Evolutionary conservation across 177 flowering plant genomes (phyloP).

Genomic region (Vitis hybrid): DNA sequence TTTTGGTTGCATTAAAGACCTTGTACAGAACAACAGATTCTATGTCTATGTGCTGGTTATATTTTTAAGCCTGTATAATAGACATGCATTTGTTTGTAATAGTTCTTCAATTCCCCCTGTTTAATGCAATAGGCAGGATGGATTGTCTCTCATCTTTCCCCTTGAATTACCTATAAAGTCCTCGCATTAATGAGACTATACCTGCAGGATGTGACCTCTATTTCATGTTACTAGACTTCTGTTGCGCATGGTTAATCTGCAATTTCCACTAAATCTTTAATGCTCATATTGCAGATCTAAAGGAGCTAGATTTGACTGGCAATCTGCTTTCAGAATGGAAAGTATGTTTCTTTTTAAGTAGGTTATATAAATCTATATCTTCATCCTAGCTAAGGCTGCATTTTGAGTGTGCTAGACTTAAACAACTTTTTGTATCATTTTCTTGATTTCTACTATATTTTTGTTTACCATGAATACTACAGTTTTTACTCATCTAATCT

Average conservation of each 20-base stretch:
- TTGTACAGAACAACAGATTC: no score
- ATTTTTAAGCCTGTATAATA: no score
- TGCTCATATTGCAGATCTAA: conserved; percentile 58
- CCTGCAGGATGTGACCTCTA: background rate
- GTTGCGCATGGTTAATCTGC: background rate
- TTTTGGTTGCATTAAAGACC: no score
- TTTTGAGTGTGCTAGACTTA: background rate
- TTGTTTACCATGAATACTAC: background rate
- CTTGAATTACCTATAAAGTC: no score
- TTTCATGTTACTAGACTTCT: background rate
- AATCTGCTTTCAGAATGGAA: conserved; percentile 84
- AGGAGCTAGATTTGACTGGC: conserved; percentile 93
- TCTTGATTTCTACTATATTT: background rate
- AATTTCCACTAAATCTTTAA: conserved; percentile 4
- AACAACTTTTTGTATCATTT: background rate
- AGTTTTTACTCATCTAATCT: background rate
- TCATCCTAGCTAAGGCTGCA: background rate
- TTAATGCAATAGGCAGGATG: no score
- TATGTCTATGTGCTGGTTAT: no score
- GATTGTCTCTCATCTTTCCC: no score
- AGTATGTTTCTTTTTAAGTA: conserved; percentile 34
- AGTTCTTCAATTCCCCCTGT: no score
- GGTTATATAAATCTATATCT: background rate
- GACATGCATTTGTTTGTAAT: no score
- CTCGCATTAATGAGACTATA: background rate